Base-by-base conservation (phyloP, 768 basidiomycete genomes). In the Calocybe gangraenosa region DNA sequence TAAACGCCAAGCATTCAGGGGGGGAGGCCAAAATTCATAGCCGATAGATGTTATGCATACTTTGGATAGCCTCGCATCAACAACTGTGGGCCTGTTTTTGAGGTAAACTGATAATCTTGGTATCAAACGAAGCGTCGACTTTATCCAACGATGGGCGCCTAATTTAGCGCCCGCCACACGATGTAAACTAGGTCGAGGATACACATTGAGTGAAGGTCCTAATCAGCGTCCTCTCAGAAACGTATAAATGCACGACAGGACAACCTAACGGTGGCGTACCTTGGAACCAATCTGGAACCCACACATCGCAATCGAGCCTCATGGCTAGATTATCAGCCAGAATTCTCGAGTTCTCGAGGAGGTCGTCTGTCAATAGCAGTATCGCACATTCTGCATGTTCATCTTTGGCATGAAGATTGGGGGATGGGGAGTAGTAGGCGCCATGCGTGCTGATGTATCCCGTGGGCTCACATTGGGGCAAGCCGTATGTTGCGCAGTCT, bases 201-300 rank as follows among this genome's bases (percentile, higher is more conserved):
- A 18, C n/a, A 39, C 22, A 20, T 44, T 22, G 9, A 39, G 30
- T 3, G 23, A 31, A 10, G 46, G 40, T 15, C 47, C 44, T 48
- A 15, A 17, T n/a, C 15, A 13, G 21, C 8, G 30, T 36, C 47
- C 19, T 14, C 11, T 21, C 10, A 17, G 40, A 36, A 22, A 15
- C 19, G n/a, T n/a, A n/a, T n/a, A n/a, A n/a, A n/a, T 32, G 38
- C 37, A 11, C 11, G 19, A 14, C 52, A 49, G 28, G 37, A 1
- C 25, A 36, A 38, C 14, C 9, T 7, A 11, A 40, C 28, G 9
- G 25, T 43, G 28, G 54, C 64, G 37, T 42, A 76, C 81, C 82
- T 48, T 66, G 57, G 52, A 82, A 84, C 38, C 79, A 58, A 60
- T 84, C 79, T 7, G 81, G 82, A 14, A 80, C 67, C 74, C 78